phyloP scores from a whole-genome alignment of 1,284 basidiomycete genomes.

The Athelia psychrophila region DNA sequence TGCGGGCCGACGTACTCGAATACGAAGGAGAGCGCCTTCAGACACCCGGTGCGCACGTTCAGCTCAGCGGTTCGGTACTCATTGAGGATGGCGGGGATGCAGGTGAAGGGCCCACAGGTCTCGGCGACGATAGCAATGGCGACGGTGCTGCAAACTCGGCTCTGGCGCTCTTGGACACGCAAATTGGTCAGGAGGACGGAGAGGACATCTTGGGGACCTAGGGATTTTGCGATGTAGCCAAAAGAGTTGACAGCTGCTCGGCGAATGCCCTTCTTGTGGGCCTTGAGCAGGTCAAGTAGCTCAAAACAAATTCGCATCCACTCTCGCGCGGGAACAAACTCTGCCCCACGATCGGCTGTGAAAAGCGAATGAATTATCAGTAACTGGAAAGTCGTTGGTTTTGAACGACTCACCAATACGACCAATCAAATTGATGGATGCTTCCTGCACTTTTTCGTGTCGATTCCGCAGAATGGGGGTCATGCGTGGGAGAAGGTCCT shows the following conservation, averaged over 20 bases:
- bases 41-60: slow-evolving; percentile 98
- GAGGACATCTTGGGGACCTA: slow-evolving; percentile 98
- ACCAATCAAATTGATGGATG: slow-evolving; percentile 98
- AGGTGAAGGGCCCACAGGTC: slow-evolving; percentile 98
- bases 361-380: slow-evolving; percentile 4
- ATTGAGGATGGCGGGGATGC: slow-evolving; percentile 97
- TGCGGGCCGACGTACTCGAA: slow-evolving; percentile 99
- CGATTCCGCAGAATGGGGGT: slow-evolving; percentile 98
- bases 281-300: slow-evolving; percentile 94
- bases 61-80: slow-evolving; percentile 98
- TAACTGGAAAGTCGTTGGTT: slow-evolving; percentile 2
- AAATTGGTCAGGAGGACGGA: slow-evolving; percentile 96
- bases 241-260: slow-evolving; percentile 99
- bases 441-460: slow-evolving; percentile 99
- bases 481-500: slow-evolving; percentile 99
- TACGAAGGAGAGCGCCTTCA: slow-evolving; percentile 97
- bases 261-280: slow-evolving; percentile 98
- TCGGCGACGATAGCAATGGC: slow-evolving; percentile 98
- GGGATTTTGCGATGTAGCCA: slow-evolving; percentile 98
- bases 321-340: slow-evolving; percentile 97
- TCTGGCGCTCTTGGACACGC: slow-evolving; percentile 98
- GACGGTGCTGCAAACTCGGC: slow-evolving; percentile 97
- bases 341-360: slow-evolving; percentile 94
- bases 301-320: slow-evolving; percentile 99
- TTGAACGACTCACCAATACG: slow-evolving; percentile 71